These are phyloP conservation scores for Diddensiella santjacobensis DNA, from an alignment of 805 yeast genomes.

Conservation along the genomic window DNA sequence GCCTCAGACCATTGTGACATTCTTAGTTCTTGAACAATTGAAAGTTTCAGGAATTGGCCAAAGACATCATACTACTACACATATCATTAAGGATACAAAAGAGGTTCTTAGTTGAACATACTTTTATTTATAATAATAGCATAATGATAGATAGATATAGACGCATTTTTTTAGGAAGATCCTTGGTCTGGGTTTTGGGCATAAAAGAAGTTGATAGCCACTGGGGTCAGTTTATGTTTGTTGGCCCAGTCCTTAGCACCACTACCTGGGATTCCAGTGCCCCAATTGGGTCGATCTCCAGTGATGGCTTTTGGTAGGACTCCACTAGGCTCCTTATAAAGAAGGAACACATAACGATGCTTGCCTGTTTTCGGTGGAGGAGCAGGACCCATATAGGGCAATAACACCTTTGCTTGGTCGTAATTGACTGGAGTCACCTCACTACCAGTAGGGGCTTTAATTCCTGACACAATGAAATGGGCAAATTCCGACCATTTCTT, in stretches of 20 bases:
- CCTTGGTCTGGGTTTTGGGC: conserved; percentile 48
- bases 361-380: conserved; percentile 87
- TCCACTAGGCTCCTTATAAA: conserved; percentile 55
- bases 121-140: background rate
- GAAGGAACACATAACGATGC: conserved; percentile 78
- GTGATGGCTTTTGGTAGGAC: conserved; percentile 36
- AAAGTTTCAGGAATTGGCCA: conserved; percentile 22
- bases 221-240: conserved; percentile 54
- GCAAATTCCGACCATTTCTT: conserved; percentile 85
- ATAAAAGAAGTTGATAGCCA: conserved; percentile 77
- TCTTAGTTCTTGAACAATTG: conserved; percentile 38
- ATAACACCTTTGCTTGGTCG: conserved; percentile 20
- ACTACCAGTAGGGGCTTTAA: conserved; percentile 28
- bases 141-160: background rate
- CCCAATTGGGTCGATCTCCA: conserved; percentile 71
- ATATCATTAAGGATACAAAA: background rate
- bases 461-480: conserved; percentile 58
- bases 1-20: conserved; percentile 50
- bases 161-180: background rate
- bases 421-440: conserved; percentile 21
- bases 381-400: conserved; percentile 72
- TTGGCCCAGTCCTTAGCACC: conserved; percentile 76
- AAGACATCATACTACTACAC: background rate
- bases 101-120: background rate
- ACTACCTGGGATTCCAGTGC: conserved; percentile 72